Evolutionary conservation across 2,329 filamentous ascomycete genomes (phyloP).

Genomic region (Neocucurbitaria cava): DNA sequence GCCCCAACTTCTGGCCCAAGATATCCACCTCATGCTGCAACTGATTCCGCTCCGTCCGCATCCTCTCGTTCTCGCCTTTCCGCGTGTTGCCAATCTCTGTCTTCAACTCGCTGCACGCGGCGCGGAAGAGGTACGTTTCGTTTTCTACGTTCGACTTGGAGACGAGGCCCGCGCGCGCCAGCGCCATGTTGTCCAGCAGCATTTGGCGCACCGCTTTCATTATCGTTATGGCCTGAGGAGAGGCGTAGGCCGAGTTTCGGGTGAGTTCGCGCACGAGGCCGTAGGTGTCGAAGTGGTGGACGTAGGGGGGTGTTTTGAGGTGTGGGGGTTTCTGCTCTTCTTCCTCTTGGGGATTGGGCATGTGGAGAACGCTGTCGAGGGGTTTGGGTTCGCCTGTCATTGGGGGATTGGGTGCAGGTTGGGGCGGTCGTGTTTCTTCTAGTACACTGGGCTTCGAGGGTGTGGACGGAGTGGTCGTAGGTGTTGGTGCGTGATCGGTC

Average conservation of each 20-base stretch:
- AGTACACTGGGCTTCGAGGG: conserved; percentile 16
- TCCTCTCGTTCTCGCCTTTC: conserved; percentile 77
- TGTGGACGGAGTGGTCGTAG: conserved; percentile 21
- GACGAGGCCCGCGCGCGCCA: conserved; percentile 80
- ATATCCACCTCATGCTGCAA: conserved; percentile 97
- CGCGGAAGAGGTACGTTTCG: conserved; percentile 90
- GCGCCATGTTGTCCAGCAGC: conserved; percentile 78
- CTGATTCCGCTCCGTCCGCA: conserved; percentile 81
- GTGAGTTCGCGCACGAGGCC: conserved; percentile 82
- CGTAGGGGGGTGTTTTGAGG: conserved; percentile 76
- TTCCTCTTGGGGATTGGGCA: conserved; percentile 48
- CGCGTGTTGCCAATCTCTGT: conserved; percentile 84
- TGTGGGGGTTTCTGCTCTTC: conserved; percentile 66
- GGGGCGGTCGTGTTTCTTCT: conserved; percentile 17
- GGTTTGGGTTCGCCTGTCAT: conserved; percentile 41
- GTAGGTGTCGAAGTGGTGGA: conserved; percentile 97
- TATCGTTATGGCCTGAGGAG: conserved; percentile 76
- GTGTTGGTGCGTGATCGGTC: conserved; percentile 28
- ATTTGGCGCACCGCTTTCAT: conserved; percentile 92
- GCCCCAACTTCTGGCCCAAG: conserved; percentile 79
- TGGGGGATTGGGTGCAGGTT: conserved; percentile 27
- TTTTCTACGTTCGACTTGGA: conserved; percentile 95
- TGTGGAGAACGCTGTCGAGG: conserved; percentile 51
- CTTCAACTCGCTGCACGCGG: conserved; percentile 88
- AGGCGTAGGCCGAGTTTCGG: conserved; percentile 69